These are phyloP conservation scores for Populus tremula DNA, from an alignment of 345 rosid genomes.

Conservation along the genomic window DNA sequence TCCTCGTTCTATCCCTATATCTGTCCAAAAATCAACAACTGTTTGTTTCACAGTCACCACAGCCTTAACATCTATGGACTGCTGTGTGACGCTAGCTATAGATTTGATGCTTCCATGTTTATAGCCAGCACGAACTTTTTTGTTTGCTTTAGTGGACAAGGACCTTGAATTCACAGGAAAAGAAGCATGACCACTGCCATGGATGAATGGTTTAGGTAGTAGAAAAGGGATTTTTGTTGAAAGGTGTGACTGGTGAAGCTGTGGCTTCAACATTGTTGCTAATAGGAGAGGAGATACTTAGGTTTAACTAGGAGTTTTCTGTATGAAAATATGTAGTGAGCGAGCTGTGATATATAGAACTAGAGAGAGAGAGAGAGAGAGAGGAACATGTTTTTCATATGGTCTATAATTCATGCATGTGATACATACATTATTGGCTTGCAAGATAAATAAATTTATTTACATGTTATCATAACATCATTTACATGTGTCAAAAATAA, in stretches of 20 bases:
- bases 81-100: background rate
- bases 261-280: constrained; percentile 36
- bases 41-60: constrained; percentile 37
- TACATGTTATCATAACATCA: too few relatives aligned
- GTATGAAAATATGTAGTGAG: background rate
- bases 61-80: constrained; percentile 32
- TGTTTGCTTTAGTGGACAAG: background rate
- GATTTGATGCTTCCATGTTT: constrained; percentile 17
- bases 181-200: constrained; percentile 18
- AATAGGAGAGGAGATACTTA: background rate
- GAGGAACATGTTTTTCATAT: background rate
- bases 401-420: too few relatives aligned
- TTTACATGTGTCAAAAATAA: too few relatives aligned
- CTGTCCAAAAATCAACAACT: constrained; percentile 24
- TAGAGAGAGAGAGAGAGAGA: background rate
- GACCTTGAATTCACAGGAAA: constrained; percentile 7
- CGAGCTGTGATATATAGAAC: background rate
- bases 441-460: too few relatives aligned
- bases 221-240: constrained; percentile 3
- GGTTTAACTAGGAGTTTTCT: background rate
- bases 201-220: constrained; percentile 29
- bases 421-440: too few relatives aligned
- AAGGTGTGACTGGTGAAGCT: constrained; percentile 14
- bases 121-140: constrained; percentile 5
- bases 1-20: constrained; percentile 19